Percentiles rank a stretch among this genome's conserved stretches.
phyloP scores from a whole-genome alignment of 768 basidiomycete genomes.

The Coprinopsis cinerea region DNA sequence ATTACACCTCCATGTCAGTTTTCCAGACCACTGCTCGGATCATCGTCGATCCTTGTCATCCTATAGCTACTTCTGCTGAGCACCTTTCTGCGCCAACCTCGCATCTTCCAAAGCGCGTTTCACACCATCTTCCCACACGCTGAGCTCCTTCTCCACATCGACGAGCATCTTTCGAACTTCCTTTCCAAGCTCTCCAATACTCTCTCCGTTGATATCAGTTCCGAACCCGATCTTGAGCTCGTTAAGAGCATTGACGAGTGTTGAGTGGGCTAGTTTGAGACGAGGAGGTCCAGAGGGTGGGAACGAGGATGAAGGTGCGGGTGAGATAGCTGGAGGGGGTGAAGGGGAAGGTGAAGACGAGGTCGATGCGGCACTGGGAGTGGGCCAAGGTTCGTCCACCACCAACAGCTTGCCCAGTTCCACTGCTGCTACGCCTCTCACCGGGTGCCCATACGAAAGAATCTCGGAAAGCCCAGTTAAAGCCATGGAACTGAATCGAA shows the following conservation, averaged over 20 bases:
- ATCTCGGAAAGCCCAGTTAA: constrained; percentile 48
- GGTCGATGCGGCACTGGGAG: constrained; percentile 3
- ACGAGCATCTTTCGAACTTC: constrained; percentile 56
- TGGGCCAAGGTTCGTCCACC: constrained; percentile 64
- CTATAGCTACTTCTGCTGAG: not conserved
- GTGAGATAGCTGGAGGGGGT: not conserved
- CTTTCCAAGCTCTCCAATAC: constrained; percentile 53
- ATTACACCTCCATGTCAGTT: too few relatives aligned
- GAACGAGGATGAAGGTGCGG: constrained; percentile 26
- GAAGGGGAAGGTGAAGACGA: not conserved
- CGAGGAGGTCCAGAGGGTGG: constrained; percentile 65
- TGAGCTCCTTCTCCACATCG: constrained; percentile 66
- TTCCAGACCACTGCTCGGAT: too few relatives aligned
- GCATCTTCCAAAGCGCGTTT: constrained; percentile 48
- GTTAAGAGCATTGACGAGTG: constrained; percentile 51
- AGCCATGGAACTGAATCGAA: constrained; percentile 52
- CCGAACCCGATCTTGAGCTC: constrained; percentile 75
- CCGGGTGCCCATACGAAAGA: constrained; percentile 65
- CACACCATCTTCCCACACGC: constrained; percentile 61
- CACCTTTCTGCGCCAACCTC: constrained; percentile 4
- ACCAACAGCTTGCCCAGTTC: constrained; percentile 80
- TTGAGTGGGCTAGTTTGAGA: constrained; percentile 59
- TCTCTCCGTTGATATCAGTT: not conserved
- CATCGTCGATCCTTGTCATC: too few relatives aligned
- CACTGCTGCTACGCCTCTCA: constrained; percentile 65